A percentile compares a stretch with the other conserved stretches of the same genome.
Conservation (phyloP, 2,329 filamentous ascomycete species). For the Cladosporium sp. region DNA sequence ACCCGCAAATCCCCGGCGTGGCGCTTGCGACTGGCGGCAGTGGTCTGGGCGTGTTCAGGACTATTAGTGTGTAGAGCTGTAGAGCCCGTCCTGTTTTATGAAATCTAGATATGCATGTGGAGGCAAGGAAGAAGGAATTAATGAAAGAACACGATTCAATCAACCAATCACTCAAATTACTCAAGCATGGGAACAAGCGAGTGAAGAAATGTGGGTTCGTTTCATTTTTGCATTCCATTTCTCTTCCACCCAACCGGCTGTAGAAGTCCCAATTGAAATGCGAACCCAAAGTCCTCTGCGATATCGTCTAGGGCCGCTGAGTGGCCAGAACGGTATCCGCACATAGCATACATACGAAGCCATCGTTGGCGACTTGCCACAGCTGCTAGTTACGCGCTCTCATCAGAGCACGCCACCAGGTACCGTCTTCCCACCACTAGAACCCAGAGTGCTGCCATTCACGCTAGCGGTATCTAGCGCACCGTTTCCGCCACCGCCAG, state of each 20-base stretch:
- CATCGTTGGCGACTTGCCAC: not conserved
- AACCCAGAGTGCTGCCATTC: constrained; percentile 7
- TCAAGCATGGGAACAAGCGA: not conserved
- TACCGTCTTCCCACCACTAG: constrained; percentile 13
- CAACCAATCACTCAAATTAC: not conserved
- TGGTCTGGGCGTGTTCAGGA: constrained; percentile 63
- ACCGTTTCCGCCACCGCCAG: constrained; percentile 12
- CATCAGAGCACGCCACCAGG: constrained; percentile 18
- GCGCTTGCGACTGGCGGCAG: constrained; percentile 87
- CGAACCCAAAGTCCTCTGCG: not conserved
- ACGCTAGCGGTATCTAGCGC: constrained; percentile 12
- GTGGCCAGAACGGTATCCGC: not conserved
- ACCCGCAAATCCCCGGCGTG: constrained; percentile 88
- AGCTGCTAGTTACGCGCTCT: not conserved
- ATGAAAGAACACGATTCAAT: not conserved
- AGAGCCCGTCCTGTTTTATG: too few relatives aligned
- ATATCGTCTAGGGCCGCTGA: not conserved
- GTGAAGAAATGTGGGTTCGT: not conserved
- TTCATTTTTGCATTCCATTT: not conserved
- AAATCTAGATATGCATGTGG: constrained; percentile 19
- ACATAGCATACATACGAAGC: not conserved
- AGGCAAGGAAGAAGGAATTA: not conserved
- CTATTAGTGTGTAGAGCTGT: constrained; percentile 39
- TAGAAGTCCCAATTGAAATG: not conserved
- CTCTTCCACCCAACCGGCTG: not conserved